Evolutionary conservation across 2,329 filamentous ascomycete species (phyloP).

Genomic region (Akanthomyces muscarius): DNA sequence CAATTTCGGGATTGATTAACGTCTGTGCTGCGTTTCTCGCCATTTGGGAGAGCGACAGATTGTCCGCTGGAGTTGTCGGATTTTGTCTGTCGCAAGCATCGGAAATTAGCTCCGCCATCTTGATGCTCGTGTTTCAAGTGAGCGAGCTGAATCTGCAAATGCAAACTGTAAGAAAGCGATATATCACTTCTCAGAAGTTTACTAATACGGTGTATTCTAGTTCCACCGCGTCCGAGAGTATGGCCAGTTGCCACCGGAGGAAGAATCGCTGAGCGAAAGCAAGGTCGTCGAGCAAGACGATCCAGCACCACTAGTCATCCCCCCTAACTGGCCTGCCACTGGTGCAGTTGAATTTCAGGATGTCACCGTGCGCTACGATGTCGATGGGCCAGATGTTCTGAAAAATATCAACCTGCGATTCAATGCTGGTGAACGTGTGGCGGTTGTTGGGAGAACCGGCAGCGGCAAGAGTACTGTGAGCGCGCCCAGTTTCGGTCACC

Average conservation of each 20-base stretch:
- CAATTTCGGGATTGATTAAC: conserved; percentile 50
- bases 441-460: conserved; percentile 75
- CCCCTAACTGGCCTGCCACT: conserved; percentile 41
- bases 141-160: conserved; percentile 50
- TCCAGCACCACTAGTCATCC: conserved; percentile 35
- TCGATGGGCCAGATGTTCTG: conserved; percentile 45
- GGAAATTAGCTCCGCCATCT: conserved; percentile 47
- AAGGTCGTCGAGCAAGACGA: conserved; percentile 33
- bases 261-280: conserved; percentile 38
- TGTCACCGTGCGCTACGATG: conserved; percentile 47
- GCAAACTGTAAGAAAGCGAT: conserved; percentile 45
- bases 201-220: conserved; percentile 27
- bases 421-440: conserved; percentile 67
- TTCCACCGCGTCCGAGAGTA: conserved; percentile 49
- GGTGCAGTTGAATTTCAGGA: conserved; percentile 48
- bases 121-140: conserved; percentile 48
- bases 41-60: conserved; percentile 41
- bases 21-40: conserved; percentile 50
- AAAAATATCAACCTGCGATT: conserved; percentile 48
- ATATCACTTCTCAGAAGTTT: background rate
- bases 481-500: background rate
- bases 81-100: conserved; percentile 56
- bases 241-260: conserved; percentile 38
- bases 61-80: conserved; percentile 50
- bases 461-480: conserved; percentile 78